Evolutionary conservation across 2,329 filamentous ascomycete species (phyloP).

Genomic region (Uncinocarpus reesii): DNA sequence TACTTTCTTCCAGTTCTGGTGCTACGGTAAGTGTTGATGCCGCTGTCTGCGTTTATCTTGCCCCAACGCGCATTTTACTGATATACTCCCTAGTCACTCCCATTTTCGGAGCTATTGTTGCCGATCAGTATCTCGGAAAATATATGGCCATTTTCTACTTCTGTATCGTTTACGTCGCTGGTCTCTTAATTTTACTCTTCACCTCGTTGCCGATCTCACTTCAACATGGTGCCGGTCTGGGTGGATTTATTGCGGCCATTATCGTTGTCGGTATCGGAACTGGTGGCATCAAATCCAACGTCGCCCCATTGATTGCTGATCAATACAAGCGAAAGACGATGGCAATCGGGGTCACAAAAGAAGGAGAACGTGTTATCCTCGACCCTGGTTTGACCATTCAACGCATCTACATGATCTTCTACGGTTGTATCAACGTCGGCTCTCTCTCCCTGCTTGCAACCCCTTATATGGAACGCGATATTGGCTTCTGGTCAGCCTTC

Average conservation of each 20-base stretch:
- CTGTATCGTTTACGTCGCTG: conserved; percentile 48
- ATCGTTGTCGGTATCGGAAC: conserved; percentile 57
- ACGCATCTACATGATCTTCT: conserved; percentile 65
- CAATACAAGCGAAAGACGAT: conserved; percentile 53
- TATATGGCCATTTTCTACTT: conserved; percentile 51
- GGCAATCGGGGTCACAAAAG: conserved; percentile 35
- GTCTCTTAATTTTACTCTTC: conserved; percentile 45
- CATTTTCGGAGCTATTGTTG: conserved; percentile 48
- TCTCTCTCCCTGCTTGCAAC: conserved; percentile 57
- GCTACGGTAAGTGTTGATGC: conserved; percentile 32
- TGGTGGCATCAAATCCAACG: conserved; percentile 59
- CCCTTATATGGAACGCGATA: conserved; percentile 55
- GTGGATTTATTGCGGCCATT: conserved; percentile 47
- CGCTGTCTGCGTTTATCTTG: not conserved
- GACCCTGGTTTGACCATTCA: conserved; percentile 58
- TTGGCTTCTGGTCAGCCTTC: conserved; percentile 58
- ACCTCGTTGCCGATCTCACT: conserved; percentile 47
- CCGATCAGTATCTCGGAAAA: conserved; percentile 52
- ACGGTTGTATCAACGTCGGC: conserved; percentile 64
- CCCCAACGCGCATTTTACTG: not conserved
- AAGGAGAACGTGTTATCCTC: conserved; percentile 50
- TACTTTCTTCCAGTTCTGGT: conserved; percentile 48
- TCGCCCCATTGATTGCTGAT: conserved; percentile 51
- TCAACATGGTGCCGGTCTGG: conserved; percentile 42
- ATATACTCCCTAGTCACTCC: conserved; percentile 38